phyloP scores from a whole-genome alignment of 306 rosid genomes.

The Senna tora region DNA sequence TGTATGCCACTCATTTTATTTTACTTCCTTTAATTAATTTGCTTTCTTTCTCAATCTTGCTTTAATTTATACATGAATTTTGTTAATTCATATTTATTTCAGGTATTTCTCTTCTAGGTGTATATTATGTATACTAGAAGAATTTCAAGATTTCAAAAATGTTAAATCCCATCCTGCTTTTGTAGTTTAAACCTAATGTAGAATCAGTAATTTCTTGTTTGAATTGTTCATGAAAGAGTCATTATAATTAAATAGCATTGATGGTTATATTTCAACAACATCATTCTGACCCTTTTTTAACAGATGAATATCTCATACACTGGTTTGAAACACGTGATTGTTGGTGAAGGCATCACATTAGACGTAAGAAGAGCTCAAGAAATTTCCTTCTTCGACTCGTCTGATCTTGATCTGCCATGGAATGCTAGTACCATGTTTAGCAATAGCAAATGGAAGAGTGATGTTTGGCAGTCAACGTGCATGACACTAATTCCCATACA shows the following conservation, averaged over 20 bases:
- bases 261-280: too few species aligned
- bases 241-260: too few species aligned
- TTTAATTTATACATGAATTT: too few species aligned
- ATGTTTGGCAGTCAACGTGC: slow-evolving; percentile 58
- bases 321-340: slow-evolving; percentile 72
- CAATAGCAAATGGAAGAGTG: slow-evolving; percentile 42
- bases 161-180: not conserved
- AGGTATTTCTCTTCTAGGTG: not conserved
- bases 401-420: slow-evolving; percentile 45
- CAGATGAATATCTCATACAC: slow-evolving; percentile 67
- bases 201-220: too few species aligned
- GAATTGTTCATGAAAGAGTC: too few species aligned
- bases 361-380: slow-evolving; percentile 70
- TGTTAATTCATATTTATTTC: too few species aligned
- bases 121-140: not conserved
- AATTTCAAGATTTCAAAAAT: not conserved
- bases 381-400: slow-evolving; percentile 59
- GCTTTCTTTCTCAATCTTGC: not conserved
- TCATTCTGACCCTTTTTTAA: slow-evolving; percentile 27
- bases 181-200: too few species aligned
- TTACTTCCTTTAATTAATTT: not conserved
- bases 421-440: slow-evolving; percentile 44
- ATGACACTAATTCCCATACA: slow-evolving; percentile 57
- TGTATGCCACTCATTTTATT: slow-evolving; percentile 39
- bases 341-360: slow-evolving; percentile 74